These are phyloP conservation scores for Crucihimalaya himalaica DNA, from an alignment of 345 rosid species.

Conservation along the genomic window DNA sequence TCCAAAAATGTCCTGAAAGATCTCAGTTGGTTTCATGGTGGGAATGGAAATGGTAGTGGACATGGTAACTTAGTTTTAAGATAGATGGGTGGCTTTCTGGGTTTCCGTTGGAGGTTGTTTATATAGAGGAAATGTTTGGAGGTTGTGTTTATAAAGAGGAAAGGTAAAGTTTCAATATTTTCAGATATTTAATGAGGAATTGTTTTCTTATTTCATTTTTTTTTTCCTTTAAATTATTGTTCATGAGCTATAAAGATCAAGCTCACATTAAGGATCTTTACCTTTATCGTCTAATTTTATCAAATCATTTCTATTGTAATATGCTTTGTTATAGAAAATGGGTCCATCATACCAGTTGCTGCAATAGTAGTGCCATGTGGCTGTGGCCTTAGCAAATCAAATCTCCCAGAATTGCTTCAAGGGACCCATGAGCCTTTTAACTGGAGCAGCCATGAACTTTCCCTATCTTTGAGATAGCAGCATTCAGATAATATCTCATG, in stretches of 20 bases:
- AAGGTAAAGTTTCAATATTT: constrained; percentile 23
- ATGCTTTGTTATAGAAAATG: constrained; percentile 22
- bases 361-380: constrained; percentile 40
- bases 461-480: constrained; percentile 17
- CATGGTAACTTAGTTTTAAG: constrained; percentile 34
- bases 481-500: constrained; percentile 8
- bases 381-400: constrained; percentile 40
- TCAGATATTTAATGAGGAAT: constrained; percentile 26
- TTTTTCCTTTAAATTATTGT: neutral
- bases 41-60: constrained; percentile 12
- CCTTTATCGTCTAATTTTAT: constrained; percentile 12
- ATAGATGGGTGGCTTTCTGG: constrained; percentile 19
- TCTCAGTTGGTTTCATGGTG: constrained; percentile 24
- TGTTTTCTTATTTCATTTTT: neutral
- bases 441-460: constrained; percentile 30
- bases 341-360: constrained; percentile 37
- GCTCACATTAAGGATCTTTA: constrained; percentile 15
- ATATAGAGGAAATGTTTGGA: constrained; percentile 33
- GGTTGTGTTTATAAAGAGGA: constrained; percentile 33
- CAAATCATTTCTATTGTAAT: constrained; percentile 20
- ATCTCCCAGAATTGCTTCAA: constrained; percentile 33
- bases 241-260: constrained; percentile 24
- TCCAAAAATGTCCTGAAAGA: constrained; percentile 31
- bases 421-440: constrained; percentile 38
- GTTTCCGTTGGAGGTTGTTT: constrained; percentile 26